Evolutionary conservation across 176 grass and related monocot genomes (phyloP).

Genomic region (Carex kokanica): DNA sequence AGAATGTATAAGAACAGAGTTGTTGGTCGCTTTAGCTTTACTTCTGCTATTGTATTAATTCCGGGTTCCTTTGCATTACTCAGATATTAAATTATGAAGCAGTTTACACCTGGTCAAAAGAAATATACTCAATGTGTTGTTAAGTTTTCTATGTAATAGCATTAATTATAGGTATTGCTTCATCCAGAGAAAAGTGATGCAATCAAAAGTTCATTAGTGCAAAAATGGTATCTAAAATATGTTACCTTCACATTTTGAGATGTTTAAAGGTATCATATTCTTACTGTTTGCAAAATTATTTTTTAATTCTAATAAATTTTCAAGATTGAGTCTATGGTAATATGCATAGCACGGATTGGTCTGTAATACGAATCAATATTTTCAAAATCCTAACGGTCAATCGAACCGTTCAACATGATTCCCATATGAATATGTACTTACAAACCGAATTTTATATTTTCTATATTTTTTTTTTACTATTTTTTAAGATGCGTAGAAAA

Average conservation of each 20-base stretch:
- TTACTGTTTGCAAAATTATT: no score
- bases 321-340: no score
- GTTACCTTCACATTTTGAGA: neutral
- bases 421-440: no score
- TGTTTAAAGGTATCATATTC: no score
- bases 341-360: no score
- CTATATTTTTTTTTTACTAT: no score
- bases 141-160: neutral
- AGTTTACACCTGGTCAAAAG: neutral
- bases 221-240: neutral
- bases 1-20: constrained; percentile 10
- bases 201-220: neutral
- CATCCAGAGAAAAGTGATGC: neutral
- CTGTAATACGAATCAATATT: no score
- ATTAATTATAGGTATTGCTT: neutral
- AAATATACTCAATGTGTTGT: neutral
- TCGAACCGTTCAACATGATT: no score
- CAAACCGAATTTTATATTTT: no score
- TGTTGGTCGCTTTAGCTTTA: constrained; percentile 29
- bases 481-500: no score
- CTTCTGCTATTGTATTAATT: constrained; percentile 9
- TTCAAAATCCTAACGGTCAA: no score
- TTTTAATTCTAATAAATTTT: no score
- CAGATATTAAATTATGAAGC: neutral
- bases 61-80: neutral